Evolutionary conservation across 139 green algal genomes (phyloP).

Genomic region (Volvox africanus): DNA sequence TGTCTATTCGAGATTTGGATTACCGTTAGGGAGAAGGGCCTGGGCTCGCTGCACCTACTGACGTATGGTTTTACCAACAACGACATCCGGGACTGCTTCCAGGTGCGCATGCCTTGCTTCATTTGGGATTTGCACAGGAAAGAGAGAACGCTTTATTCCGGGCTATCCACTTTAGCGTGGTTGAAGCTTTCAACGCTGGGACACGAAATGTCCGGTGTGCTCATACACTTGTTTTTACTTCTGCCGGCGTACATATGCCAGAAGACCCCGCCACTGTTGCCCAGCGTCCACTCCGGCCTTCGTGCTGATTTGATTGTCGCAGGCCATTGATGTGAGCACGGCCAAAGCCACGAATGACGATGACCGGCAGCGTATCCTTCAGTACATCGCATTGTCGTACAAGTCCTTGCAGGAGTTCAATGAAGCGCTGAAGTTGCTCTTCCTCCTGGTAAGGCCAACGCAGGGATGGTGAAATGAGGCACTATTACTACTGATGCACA

Average conservation of each 20-base stretch:
- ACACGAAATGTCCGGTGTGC: no score
- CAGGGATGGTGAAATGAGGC: no score
- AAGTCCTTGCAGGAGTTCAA: conserved; percentile 21
- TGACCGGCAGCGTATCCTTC: conserved; percentile 25
- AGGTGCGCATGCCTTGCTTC: neutral
- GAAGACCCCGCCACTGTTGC: no score
- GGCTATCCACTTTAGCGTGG: no score
- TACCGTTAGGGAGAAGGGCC: conserved; percentile 28
- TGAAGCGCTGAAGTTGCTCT: conserved; percentile 39
- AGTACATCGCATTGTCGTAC: conserved; percentile 32
- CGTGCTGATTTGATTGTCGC: no score
- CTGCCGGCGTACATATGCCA: no score
- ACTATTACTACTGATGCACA: no score
- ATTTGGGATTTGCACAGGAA: no score
- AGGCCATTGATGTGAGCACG: conserved; percentile 38
- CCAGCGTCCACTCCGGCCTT: no score
- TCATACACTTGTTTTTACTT: no score
- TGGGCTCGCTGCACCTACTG: conserved; percentile 40
- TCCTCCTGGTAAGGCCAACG: conserved; percentile 27
- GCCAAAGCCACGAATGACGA: conserved; percentile 27
- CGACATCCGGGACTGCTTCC: conserved; percentile 42
- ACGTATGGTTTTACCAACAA: conserved; percentile 44
- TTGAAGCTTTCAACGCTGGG: no score
- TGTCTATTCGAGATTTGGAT: conserved; percentile 43
- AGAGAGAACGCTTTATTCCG: no score